Conservation (phyloP, 352 stramenopile species). For the Phytopythium aichiense region DNA sequence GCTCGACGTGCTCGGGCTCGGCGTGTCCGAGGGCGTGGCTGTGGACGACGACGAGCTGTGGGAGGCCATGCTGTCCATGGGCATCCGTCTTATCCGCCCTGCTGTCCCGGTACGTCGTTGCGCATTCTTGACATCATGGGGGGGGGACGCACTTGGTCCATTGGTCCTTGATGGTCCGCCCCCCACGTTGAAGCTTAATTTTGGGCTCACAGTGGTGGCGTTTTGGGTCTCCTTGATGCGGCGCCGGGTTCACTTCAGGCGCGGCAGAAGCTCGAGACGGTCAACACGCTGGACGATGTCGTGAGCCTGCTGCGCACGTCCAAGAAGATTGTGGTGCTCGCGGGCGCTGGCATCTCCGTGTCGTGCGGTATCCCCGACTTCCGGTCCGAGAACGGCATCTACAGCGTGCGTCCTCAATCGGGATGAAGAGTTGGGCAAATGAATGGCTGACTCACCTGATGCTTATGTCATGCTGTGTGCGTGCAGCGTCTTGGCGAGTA, state of each 20-base stretch:
- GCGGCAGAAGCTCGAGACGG: slow-evolving; percentile 43
- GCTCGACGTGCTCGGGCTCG: slow-evolving; percentile 72
- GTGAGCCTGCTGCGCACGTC: slow-evolving; percentile 61
- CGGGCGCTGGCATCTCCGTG: slow-evolving; percentile 94
- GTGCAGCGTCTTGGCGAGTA: slow-evolving; percentile 69
- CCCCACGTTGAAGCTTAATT: slow-evolving; percentile 8
- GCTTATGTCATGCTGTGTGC: not conserved
- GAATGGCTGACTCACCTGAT: not conserved
- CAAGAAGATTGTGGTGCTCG: slow-evolving; percentile 91
- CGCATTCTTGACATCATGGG: not conserved
- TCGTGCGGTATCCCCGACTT: slow-evolving; percentile 99
- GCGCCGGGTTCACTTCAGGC: slow-evolving; percentile 10
- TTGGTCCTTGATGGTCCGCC: not conserved
- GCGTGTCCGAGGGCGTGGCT: slow-evolving; percentile 70
- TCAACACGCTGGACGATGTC: slow-evolving; percentile 75
- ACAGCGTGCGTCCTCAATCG: slow-evolving; percentile 64
- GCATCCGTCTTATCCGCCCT: slow-evolving; percentile 73
- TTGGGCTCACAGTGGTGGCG: not conserved
- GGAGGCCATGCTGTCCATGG: slow-evolving; percentile 85
- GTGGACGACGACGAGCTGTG: slow-evolving; percentile 81
- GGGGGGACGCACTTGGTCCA: slow-evolving; percentile 3
- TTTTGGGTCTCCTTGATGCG: not conserved
- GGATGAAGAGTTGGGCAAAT: not conserved
- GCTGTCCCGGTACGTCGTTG: slow-evolving; percentile 36
- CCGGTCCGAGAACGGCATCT: slow-evolving; percentile 91